A percentile compares a stretch with the other conserved stretches of the same genome.
Evolutionary conservation across 2,329 filamentous ascomycete species (phyloP).

Genomic region (Cladosporium sp.): DNA sequence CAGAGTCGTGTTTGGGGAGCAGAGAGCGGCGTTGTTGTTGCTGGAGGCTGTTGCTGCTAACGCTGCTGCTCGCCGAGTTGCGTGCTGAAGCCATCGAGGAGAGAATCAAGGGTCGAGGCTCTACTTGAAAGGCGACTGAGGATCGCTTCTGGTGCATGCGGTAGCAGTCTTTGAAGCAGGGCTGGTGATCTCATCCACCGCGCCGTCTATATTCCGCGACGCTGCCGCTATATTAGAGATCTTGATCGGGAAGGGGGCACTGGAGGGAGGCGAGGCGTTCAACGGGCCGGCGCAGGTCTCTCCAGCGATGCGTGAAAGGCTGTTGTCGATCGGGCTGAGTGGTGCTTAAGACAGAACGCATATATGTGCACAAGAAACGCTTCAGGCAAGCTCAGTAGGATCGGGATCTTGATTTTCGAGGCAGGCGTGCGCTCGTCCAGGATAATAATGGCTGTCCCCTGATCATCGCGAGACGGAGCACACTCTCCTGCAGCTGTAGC

Average conservation of each 20-base stretch:
- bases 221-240: conserved; percentile 6
- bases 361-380: background rate
- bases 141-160: conserved; percentile 14
- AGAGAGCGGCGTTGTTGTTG: background rate
- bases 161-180: conserved; percentile 1
- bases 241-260: conserved; percentile 3
- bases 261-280: background rate
- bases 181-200: conserved; percentile 8
- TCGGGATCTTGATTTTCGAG: background rate
- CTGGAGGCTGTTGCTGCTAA: conserved; percentile 2
- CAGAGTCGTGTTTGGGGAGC: conserved; percentile 10
- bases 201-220: conserved; percentile 9
- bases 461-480: background rate
- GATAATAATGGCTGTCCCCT: background rate
- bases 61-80: conserved; percentile 4
- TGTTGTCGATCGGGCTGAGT: conserved; percentile 7
- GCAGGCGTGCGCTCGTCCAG: background rate
- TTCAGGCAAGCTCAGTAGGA: background rate
- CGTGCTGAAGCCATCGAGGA: conserved; percentile 12
- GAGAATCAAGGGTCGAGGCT: conserved; percentile 21
- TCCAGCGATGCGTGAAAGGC: background rate
- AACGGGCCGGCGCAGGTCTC: conserved; percentile 11
- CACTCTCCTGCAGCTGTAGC: background rate
- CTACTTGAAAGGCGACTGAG: conserved; percentile 21
- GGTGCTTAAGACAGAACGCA: background rate